Conservation (phyloP, 2,329 filamentous ascomycete genomes). For the Neopestalotiopsis clavispora region DNA sequence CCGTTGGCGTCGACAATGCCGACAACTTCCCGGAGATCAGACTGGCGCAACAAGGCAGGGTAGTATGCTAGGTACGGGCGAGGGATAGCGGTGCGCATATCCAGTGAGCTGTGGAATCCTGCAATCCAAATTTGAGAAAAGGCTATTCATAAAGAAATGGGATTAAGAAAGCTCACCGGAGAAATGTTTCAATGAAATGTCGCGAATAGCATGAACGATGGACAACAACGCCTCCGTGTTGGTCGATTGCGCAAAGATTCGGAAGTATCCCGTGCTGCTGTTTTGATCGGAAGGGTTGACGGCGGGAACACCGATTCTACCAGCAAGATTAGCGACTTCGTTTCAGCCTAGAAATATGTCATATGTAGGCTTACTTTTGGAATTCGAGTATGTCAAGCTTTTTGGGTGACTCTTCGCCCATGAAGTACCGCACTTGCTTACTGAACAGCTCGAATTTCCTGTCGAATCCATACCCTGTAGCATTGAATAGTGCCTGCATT, state of each 20-base stretch:
- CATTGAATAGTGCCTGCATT: constrained; percentile 9
- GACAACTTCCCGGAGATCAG: background rate
- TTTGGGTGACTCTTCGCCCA: constrained; percentile 28
- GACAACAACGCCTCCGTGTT: constrained; percentile 30
- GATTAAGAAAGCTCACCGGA: background rate
- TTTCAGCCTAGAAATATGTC: constrained; percentile 19
- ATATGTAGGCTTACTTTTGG: constrained; percentile 28
- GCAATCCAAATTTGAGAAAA: background rate
- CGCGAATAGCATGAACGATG: background rate
- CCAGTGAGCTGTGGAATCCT: constrained; percentile 8
- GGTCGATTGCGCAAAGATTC: constrained; percentile 44
- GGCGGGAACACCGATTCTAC: constrained; percentile 30
- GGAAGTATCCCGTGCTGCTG: constrained; percentile 40
- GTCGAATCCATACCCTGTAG: constrained; percentile 18
- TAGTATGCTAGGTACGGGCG: constrained; percentile 11
- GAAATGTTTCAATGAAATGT: constrained; percentile 12
- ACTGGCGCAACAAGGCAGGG: background rate
- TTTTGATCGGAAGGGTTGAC: constrained; percentile 36
- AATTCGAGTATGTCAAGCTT: constrained; percentile 34
- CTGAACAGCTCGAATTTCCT: constrained; percentile 25
- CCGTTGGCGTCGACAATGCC: background rate
- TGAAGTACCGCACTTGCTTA: constrained; percentile 32
- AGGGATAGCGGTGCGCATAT: background rate
- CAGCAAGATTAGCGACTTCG: constrained; percentile 29
- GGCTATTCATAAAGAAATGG: background rate